Conservation (phyloP, 2,329 filamentous ascomycete species). For the Claviceps sp. region DNA sequence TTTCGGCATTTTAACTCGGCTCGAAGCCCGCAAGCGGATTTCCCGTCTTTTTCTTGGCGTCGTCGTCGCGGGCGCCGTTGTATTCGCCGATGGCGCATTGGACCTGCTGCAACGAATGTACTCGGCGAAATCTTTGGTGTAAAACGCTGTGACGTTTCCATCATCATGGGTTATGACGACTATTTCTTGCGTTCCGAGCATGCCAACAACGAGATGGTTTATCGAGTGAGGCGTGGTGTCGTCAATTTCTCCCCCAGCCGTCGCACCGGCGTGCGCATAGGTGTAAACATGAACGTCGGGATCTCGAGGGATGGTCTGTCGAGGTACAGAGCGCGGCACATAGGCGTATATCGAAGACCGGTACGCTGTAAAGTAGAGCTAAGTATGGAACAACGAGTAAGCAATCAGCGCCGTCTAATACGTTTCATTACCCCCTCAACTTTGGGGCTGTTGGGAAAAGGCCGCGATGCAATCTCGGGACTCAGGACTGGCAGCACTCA, state of each 20-base stretch:
- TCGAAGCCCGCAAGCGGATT: not conserved
- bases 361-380: conserved; percentile 51
- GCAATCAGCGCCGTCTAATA: conserved; percentile 1
- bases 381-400: not conserved
- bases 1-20: conserved; percentile 10
- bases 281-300: conserved; percentile 39
- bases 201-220: conserved; percentile 56
- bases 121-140: conserved; percentile 39
- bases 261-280: conserved; percentile 25
- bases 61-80: not conserved
- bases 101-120: conserved; percentile 22
- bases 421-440: no score
- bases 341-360: conserved; percentile 44
- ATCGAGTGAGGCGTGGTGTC: conserved; percentile 41
- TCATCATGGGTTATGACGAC: conserved; percentile 57
- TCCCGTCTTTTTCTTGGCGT: conserved; percentile 4
- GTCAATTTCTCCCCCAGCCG: conserved; percentile 41
- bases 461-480: no score
- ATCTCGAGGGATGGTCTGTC: conserved; percentile 32
- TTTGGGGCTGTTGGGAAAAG: no score
- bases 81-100: not conserved
- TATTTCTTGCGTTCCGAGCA: conserved; percentile 57
- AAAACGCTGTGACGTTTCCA: conserved; percentile 61
- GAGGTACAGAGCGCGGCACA: conserved; percentile 30
- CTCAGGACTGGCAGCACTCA: conserved; percentile 12